Percentiles rank a stretch among this genome's conserved stretches.
Conservation (phyloP, 192 early-diverging fungal species). For the Coemansia sp. region DNA sequence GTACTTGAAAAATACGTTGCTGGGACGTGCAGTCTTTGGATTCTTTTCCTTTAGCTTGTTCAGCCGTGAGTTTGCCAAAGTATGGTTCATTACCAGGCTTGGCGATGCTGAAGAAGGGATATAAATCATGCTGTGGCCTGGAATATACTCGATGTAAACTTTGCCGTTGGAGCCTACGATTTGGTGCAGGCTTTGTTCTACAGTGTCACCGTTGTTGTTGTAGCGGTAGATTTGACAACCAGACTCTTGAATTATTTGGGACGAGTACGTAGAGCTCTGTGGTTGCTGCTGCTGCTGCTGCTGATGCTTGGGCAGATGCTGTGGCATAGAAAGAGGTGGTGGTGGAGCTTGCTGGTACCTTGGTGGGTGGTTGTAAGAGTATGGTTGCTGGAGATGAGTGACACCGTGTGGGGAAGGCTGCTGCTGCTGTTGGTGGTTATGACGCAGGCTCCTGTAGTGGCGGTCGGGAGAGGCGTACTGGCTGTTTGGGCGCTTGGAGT, state of each 20-base stretch:
- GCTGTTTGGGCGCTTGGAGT: neutral
- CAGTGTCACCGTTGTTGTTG: conserved; percentile 22
- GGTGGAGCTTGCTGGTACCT: neutral
- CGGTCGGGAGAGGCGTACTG: neutral
- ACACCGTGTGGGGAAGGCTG: neutral
- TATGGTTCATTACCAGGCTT: conserved; percentile 8
- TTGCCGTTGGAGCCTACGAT: conserved; percentile 41
- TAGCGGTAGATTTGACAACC: conserved; percentile 35
- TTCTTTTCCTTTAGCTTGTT: conserved; percentile 3
- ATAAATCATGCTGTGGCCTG: conserved; percentile 49
- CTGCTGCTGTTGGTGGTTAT: neutral
- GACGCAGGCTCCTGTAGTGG: neutral
- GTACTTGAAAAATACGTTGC: conserved; percentile 62
- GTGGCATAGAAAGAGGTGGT: conserved; percentile 6
- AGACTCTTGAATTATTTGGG: conserved; percentile 40
- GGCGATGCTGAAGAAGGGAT: conserved; percentile 27
- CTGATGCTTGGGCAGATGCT: neutral
- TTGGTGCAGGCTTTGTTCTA: conserved; percentile 37
- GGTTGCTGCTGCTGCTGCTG: conserved; percentile 17
- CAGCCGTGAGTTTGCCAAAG: neutral
- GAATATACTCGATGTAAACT: conserved; percentile 45
- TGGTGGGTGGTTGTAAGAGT: neutral
- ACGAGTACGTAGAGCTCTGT: conserved; percentile 20
- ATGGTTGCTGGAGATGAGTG: neutral
- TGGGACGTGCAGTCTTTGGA: conserved; percentile 34